Percentiles rank a stretch among this genome's conserved stretches.
Evolutionary conservation across 1,284 basidiomycete genomes (phyloP).

Genomic region (Volvariella volvacea): DNA sequence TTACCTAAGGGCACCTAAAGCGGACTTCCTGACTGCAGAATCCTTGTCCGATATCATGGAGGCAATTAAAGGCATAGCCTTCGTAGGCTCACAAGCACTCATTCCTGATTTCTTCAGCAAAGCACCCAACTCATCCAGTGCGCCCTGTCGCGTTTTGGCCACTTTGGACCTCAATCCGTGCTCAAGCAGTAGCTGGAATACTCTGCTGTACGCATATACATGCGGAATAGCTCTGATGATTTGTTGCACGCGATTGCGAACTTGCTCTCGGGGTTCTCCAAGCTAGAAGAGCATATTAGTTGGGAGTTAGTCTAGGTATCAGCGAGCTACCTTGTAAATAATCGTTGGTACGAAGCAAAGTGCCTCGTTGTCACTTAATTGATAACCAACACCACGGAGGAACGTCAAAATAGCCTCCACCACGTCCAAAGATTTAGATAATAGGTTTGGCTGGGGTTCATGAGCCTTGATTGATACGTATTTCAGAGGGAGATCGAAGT

Average conservation of each 20-base stretch:
- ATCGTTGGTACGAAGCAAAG: constrained; percentile 87
- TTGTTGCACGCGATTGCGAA: constrained; percentile 63
- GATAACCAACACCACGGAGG: constrained; percentile 66
- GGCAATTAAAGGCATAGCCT: constrained; percentile 77
- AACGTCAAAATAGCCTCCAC: constrained; percentile 77
- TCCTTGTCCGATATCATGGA: constrained; percentile 87
- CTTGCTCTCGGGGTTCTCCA: constrained; percentile 75
- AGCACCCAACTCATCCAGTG: constrained; percentile 74
- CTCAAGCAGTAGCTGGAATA: constrained; percentile 84
- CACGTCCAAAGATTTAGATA: constrained; percentile 86
- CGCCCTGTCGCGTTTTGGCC: constrained; percentile 83
- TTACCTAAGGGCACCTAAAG: constrained; percentile 69
- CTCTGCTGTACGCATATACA: constrained; percentile 84
- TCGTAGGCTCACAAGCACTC: constrained; percentile 71
- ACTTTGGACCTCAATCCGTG: constrained; percentile 86
- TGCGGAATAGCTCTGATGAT: constrained; percentile 70
- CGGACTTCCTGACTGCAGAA: constrained; percentile 78
- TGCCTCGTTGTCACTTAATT: constrained; percentile 86
- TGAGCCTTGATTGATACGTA: constrained; percentile 89
- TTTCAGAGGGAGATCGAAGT: constrained; percentile 90
- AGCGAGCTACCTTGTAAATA: constrained; percentile 71
- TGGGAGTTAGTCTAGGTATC: constrained; percentile 2
- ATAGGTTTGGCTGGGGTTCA: constrained; percentile 90
- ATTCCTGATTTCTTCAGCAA: constrained; percentile 82
- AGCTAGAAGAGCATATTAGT: constrained; percentile 38